Percentiles rank a stretch among this genome's conserved stretches.
Evolutionary conservation across 2,329 filamentous ascomycete genomes (phyloP).

Genomic region (Trichoderma citrinoviride): DNA sequence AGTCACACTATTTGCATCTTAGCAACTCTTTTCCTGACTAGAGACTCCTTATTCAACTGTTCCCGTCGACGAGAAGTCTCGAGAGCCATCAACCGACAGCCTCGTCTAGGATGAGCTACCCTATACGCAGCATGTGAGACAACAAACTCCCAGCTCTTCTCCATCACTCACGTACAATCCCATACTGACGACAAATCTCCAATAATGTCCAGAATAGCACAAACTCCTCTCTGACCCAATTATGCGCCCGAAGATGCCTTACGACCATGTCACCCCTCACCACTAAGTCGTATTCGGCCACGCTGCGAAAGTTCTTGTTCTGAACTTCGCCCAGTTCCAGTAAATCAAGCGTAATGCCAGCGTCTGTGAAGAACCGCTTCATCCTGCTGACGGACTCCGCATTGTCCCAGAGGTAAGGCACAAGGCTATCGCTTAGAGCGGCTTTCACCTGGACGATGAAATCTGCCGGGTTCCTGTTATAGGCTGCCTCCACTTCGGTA

Average conservation of each 20-base stretch:
- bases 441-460: background rate
- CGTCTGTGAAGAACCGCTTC: no score
- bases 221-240: background rate
- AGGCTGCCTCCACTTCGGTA: background rate
- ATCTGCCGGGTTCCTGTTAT: background rate
- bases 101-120: no score
- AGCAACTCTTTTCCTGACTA: no score
- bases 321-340: no score
- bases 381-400: no score
- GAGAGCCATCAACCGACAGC: no score
- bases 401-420: background rate
- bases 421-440: background rate
- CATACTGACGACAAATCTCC: background rate
- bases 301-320: background rate
- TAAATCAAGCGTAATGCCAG: no score
- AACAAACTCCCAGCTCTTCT: no score
- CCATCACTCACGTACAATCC: background rate
- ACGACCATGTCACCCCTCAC: background rate
- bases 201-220: background rate
- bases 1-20: no score
- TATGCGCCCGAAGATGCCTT: background rate
- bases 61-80: no score
- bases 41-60: no score
- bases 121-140: no score
- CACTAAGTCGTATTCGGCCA: background rate